phyloP scores from a whole-genome alignment of 306 rosid species.

The Arachis stenosperma region DNA sequence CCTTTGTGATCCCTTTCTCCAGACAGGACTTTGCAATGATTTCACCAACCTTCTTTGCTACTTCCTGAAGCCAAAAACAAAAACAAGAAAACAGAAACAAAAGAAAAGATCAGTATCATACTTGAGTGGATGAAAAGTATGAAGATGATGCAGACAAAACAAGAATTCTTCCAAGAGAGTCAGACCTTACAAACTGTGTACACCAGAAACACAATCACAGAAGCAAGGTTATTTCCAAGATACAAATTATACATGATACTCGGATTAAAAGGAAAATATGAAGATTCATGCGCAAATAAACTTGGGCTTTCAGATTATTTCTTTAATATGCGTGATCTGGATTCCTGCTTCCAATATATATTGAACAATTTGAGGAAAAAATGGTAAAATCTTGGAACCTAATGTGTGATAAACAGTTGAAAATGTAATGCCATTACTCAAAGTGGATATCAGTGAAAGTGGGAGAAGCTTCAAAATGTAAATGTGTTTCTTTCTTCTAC shows the following conservation, averaged over 20 bases:
- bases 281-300: too few relatives aligned
- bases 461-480: slow-evolving; percentile 20
- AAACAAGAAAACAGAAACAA: too few relatives aligned
- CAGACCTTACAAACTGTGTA: background rate
- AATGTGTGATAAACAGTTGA: background rate
- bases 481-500: slow-evolving; percentile 1
- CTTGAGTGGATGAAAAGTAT: too few relatives aligned
- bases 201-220: background rate
- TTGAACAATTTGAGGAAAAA: background rate
- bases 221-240: background rate
- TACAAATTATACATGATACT: background rate
- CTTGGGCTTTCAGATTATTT: too few relatives aligned
- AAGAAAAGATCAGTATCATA: slow-evolving; percentile 20
- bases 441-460: background rate
- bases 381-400: slow-evolving; percentile 14
- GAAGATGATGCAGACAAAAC: slow-evolving; percentile 1
- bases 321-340: background rate
- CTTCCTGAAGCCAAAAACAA: slow-evolving; percentile 65
- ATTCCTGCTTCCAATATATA: background rate
- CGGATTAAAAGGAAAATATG: slow-evolving; percentile 16
- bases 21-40: slow-evolving; percentile 82
- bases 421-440: background rate
- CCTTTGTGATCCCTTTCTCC: slow-evolving; percentile 93
- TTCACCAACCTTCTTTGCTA: slow-evolving; percentile 91
- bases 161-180: slow-evolving; percentile 7